phyloP scores from a whole-genome alignment of 495 filamentous ascomycete species.

The Poronia punctata region DNA sequence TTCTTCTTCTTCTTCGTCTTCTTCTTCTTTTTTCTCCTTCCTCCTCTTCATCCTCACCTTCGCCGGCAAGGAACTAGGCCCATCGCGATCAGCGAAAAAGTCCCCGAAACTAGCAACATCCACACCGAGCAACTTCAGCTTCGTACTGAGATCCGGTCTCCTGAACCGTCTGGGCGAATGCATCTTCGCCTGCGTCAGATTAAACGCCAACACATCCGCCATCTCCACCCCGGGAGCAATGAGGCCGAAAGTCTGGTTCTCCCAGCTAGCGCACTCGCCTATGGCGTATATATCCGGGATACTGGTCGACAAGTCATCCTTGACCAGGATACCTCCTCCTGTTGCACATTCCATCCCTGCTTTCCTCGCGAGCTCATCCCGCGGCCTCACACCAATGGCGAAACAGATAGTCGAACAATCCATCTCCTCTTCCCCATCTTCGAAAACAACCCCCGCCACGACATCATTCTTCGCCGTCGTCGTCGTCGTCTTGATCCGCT shows the following conservation, averaged over 20 bases:
- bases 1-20: no score
- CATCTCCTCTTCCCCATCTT: conserved; percentile 76
- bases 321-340: conserved; percentile 73
- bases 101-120: conserved; percentile 95
- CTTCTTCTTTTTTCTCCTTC: no score
- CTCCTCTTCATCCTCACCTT: conserved; percentile 34
- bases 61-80: conserved; percentile 66
- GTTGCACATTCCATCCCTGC: conserved; percentile 69
- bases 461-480: conserved; percentile 55
- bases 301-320: conserved; percentile 64
- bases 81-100: conserved; percentile 90
- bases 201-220: conserved; percentile 94
- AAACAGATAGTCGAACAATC: conserved; percentile 84
- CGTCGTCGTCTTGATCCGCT: conserved; percentile 57
- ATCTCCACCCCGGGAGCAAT: conserved; percentile 95
- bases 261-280: conserved; percentile 92
- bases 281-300: conserved; percentile 76
- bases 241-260: conserved; percentile 86
- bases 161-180: conserved; percentile 68
- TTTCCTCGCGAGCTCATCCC: conserved; percentile 70
- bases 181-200: conserved; percentile 74
- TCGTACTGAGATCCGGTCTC: conserved; percentile 85
- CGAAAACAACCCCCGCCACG: conserved; percentile 72
- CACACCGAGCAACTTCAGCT: conserved; percentile 86
- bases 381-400: conserved; percentile 80